Percentiles rank a stretch among this genome's conserved stretches.
Conservation (phyloP, 2,329 filamentous ascomycete genomes). For the Alternaria sp. region DNA sequence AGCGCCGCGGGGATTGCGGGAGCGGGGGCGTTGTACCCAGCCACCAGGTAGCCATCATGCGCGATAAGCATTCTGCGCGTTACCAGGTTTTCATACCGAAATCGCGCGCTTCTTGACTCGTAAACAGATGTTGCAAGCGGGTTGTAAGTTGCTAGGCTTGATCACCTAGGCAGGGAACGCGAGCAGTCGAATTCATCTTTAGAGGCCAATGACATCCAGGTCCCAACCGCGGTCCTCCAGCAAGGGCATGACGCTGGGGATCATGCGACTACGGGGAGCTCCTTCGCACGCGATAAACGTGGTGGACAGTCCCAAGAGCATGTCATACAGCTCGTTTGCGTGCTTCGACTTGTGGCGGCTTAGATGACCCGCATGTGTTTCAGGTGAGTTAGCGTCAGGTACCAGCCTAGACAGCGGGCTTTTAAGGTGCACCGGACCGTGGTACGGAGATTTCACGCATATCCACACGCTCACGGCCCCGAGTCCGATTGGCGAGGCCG, state of each 20-base stretch:
- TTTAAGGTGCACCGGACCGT: not conserved
- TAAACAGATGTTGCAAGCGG: not conserved
- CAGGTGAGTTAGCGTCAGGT: not conserved
- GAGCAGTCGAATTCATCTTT: not conserved
- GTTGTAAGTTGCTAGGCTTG: not conserved
- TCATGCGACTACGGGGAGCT: not conserved
- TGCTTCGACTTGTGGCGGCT: not conserved
- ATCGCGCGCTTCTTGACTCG: not conserved
- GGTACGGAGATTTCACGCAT: not conserved
- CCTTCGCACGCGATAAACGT: not conserved
- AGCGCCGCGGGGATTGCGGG: not conserved
- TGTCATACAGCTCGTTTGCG: not conserved
- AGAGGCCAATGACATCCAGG: not conserved
- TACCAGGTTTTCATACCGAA: not conserved
- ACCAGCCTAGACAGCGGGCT: not conserved
- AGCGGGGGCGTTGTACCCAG: not conserved
- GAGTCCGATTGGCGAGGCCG: not conserved
- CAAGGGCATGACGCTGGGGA: accelerated
- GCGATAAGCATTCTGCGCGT: not conserved
- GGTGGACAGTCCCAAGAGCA: not conserved
- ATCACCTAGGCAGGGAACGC: not conserved
- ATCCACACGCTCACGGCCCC: not conserved
- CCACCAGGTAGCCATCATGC: not conserved
- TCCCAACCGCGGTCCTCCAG: not conserved
- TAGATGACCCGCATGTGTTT: not conserved